Base-by-base conservation (phyloP, 2,329 filamentous ascomycete genomes). In the Botrytis hyacinthi region DNA sequence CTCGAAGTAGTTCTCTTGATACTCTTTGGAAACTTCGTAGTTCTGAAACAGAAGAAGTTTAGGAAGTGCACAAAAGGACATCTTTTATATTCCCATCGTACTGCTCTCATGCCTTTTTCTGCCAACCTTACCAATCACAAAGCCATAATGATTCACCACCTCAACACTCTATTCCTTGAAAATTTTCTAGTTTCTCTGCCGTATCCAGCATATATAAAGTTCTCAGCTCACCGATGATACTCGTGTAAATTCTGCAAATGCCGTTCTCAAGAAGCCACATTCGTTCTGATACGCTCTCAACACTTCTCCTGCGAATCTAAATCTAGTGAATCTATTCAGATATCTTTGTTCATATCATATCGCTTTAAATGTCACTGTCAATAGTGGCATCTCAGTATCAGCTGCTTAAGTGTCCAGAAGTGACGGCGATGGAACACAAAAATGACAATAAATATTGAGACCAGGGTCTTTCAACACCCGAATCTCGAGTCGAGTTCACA, bases 1-100 rank as follows among this genome's bases (percentile, higher is more conserved):
- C 10, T 1, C 12, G 10, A n/a, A 5, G 1, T 1, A n/a, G 10
- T n/a, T 4, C 26, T 51, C 48, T 20, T 16, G 5, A 6, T 0
- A 42, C 40, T 6, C 1, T 42, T 42, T 3, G 40, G 46, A 1
- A 9, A 10, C 1, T 26, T 12, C 22, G 9, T 7, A 54, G 26
- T 4, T 6, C 12, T 10, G 48, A 26, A 1, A 54, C 48, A 7
- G 12, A 16, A 29, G 12, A 29, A 54, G 12, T n/a, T 7, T 16
- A 29, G 26, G 5, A 16, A n/a, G 2, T n/a, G 26, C 12, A 54
- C 4, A n/a, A 6, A 12, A 16, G 4, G 12, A 54, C 5, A 0
- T n/a, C 4, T 16, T 16, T 16, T n/a, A 16, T 54, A n/a, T n/a
- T 54, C 12, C 7, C 12, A 54, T 16, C 48, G 1, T 16, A 22